Evolutionary conservation across 768 basidiomycete genomes (phyloP).

Genomic region (Gyrodon lividus): DNA sequence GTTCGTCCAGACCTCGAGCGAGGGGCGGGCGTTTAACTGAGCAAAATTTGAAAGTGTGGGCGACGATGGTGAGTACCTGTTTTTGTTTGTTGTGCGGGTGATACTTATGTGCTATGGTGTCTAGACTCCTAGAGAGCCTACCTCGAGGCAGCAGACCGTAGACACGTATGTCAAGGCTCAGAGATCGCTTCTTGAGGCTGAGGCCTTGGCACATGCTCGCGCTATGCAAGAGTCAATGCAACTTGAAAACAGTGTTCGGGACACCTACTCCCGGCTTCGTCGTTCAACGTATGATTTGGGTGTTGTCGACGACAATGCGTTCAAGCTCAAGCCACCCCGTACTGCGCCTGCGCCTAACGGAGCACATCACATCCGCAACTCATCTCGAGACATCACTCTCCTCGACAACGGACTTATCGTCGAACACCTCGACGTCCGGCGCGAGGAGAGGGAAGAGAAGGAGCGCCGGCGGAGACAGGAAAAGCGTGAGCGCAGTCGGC

Average conservation of each 20-base stretch:
- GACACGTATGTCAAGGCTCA: conserved; percentile 82
- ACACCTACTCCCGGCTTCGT: conserved; percentile 76
- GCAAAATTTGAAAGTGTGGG: conserved; percentile 78
- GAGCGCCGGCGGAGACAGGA: conserved; percentile 72
- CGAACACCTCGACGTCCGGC: conserved; percentile 81
- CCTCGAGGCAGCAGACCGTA: conserved; percentile 80
- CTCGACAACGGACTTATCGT: conserved; percentile 89
- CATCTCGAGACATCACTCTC: conserved; percentile 73
- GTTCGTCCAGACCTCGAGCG: conserved; percentile 58
- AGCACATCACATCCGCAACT: conserved; percentile 43
- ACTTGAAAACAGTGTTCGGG: conserved; percentile 74
- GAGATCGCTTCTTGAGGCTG: conserved; percentile 75
- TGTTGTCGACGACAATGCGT: conserved; percentile 52
- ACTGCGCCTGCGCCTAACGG: conserved; percentile 34
- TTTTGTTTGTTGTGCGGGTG: conserved; percentile 1
- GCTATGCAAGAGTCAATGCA: conserved; percentile 77
- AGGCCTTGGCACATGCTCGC: conserved; percentile 73
- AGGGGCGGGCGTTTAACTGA: conserved; percentile 71
- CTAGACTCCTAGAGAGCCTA: conserved; percentile 89
- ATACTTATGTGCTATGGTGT: conserved; percentile 8
- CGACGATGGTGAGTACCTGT: conserved; percentile 59
- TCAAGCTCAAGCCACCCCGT: conserved; percentile 68
- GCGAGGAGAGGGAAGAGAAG: conserved; percentile 73
- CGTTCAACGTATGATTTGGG: conserved; percentile 73
- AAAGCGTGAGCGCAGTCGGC: conserved; percentile 51